A percentile compares a stretch with the other conserved stretches of the same genome.
Evolutionary conservation across 495 filamentous ascomycete genomes (phyloP).

Genomic region (Neurospora pannonica): DNA sequence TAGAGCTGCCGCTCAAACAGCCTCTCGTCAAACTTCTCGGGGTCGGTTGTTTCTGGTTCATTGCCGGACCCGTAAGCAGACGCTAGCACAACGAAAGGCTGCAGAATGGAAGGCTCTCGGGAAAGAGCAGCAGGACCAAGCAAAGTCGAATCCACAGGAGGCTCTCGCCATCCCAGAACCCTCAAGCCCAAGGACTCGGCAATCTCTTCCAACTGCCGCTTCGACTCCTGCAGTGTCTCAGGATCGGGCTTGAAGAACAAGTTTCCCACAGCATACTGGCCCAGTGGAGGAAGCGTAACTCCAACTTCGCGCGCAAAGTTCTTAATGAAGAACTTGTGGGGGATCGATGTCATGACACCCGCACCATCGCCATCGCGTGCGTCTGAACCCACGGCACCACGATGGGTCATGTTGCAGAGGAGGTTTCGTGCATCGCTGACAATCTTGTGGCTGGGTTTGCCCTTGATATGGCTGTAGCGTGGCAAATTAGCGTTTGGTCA

Average conservation of each 20-base stretch:
- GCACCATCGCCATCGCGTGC: conserved; percentile 96
- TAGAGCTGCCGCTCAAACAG: conserved; percentile 92
- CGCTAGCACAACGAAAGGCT: conserved; percentile 88
- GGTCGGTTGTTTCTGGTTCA: conserved; percentile 70
- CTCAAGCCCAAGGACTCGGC: conserved; percentile 79
- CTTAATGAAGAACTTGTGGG: conserved; percentile 97
- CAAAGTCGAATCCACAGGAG: conserved; percentile 84
- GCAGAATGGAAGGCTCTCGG: conserved; percentile 86
- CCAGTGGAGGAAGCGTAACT: conserved; percentile 73
- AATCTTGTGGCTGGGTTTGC: conserved; percentile 95
- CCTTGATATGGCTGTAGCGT: conserved; percentile 78
- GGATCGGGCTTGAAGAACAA: conserved; percentile 97
- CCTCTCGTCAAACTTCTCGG: conserved; percentile 70
- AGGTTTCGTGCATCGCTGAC: conserved; percentile 96
- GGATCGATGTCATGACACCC: conserved; percentile 98
- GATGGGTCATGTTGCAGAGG: conserved; percentile 99
- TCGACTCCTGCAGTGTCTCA: conserved; percentile 79
- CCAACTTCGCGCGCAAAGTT: conserved; percentile 89
- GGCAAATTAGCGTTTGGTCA: conserved; percentile 1
- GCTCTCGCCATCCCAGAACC: conserved; percentile 93
- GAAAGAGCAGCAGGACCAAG: conserved; percentile 90
- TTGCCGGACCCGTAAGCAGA: conserved; percentile 80
- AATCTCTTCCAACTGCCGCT: conserved; percentile 82
- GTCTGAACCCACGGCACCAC: conserved; percentile 95
- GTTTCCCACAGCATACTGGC: conserved; percentile 96